A percentile compares a stretch with the other conserved stretches of the same genome.
phyloP scores from a whole-genome alignment of 768 basidiomycete genomes.

The Podaxis carcinomalis region DNA sequence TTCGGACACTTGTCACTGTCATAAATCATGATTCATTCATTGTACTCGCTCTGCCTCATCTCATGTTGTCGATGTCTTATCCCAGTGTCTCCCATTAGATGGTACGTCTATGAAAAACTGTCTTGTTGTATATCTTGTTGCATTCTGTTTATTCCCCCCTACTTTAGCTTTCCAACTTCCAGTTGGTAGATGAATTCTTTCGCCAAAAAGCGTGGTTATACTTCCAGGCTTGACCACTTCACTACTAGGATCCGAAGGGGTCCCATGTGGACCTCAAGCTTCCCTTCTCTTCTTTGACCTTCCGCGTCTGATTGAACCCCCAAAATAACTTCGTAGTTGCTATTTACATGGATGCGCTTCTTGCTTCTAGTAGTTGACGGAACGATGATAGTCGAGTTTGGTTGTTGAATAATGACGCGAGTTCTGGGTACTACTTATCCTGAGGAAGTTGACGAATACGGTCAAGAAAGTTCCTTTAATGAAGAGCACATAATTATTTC shows the following conservation, averaged over 20 bases:
- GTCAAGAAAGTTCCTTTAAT: too few species aligned
- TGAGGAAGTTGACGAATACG: too few species aligned
- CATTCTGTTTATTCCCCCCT: not conserved
- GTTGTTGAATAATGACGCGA: not conserved
- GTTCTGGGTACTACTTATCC: too few species aligned
- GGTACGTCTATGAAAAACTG: not conserved
- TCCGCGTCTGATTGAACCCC: not conserved
- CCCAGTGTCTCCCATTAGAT: not conserved
- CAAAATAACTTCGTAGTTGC: not conserved
- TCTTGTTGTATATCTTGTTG: not conserved
- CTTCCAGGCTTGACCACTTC: not conserved
- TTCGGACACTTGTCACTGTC: not conserved
- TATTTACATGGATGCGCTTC: not conserved
- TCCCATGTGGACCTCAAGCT: constrained; percentile 1
- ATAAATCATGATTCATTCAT: not conserved
- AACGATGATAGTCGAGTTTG: not conserved
- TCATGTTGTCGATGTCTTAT: not conserved
- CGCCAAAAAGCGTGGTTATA: not conserved
- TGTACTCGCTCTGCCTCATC: not conserved
- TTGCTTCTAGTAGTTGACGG: not conserved
- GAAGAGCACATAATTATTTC: too few species aligned
- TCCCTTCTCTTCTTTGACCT: constrained; percentile 1
- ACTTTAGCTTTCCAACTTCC: not conserved
- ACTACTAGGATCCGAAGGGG: not conserved
- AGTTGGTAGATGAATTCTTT: not conserved